Percentiles rank a stretch among this genome's conserved stretches.
Evolutionary conservation across 805 yeast genomes (phyloP).

Genomic region (Ogataea haglerorum): DNA sequence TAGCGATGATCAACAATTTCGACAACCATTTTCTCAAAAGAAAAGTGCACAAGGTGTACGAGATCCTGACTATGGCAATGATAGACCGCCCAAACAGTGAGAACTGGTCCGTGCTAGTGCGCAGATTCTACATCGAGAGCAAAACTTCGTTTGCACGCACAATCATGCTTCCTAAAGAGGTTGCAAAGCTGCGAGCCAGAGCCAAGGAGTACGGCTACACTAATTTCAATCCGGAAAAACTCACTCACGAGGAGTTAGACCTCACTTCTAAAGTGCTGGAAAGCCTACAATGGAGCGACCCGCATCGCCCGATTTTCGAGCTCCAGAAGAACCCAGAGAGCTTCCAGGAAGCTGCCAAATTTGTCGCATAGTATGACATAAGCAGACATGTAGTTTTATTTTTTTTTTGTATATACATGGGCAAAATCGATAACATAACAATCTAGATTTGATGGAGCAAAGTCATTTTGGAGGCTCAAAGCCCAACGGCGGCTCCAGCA

Average conservation of each 20-base stretch:
- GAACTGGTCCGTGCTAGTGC: slow-evolving; percentile 21
- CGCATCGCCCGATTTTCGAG: slow-evolving; percentile 11
- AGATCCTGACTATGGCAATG: slow-evolving; percentile 12
- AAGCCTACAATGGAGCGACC: slow-evolving; percentile 14
- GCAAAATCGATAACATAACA: slow-evolving; percentile 4
- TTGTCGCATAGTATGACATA: slow-evolving; percentile 2
- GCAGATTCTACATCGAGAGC: slow-evolving; percentile 22
- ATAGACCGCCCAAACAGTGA: slow-evolving; percentile 6
- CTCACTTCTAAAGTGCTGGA: slow-evolving; percentile 7
- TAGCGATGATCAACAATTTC: slow-evolving; percentile 23
- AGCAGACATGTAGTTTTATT: background rate
- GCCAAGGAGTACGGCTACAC: slow-evolving; percentile 11
- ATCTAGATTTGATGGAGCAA: slow-evolving; percentile 16
- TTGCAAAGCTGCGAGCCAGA: background rate
- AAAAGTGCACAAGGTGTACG: slow-evolving; percentile 19
- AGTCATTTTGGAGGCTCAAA: slow-evolving; percentile 15
- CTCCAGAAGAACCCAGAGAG: slow-evolving; percentile 9
- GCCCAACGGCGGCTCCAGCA: slow-evolving; percentile 9
- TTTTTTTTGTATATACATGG: slow-evolving; percentile 5
- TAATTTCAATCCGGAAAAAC: slow-evolving; percentile 6
- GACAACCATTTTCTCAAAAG: slow-evolving; percentile 3
- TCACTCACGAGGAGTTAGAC: slow-evolving; percentile 13
- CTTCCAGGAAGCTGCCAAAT: slow-evolving; percentile 13
- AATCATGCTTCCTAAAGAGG: slow-evolving; percentile 1
- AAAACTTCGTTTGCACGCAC: slow-evolving; percentile 4